These are phyloP conservation scores for Cyclotella cryptica DNA, from an alignment of 108 stramenopile genomes.

Conservation along the genomic window DNA sequence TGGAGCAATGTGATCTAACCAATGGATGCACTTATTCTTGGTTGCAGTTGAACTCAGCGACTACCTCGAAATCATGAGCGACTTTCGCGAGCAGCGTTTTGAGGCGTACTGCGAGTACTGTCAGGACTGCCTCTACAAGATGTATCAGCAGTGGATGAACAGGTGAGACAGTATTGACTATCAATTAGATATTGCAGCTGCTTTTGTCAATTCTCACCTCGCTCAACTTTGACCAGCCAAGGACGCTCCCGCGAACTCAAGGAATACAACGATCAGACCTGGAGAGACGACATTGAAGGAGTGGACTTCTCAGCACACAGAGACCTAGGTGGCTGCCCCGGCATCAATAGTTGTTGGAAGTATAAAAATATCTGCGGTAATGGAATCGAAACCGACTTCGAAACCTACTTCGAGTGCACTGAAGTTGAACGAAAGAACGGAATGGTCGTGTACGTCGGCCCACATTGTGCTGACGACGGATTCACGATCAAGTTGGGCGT, in stretches of 20 bases:
- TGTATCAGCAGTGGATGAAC: slow-evolving; percentile 33
- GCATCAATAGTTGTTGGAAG: slow-evolving; percentile 25
- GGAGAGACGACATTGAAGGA: slow-evolving; percentile 49
- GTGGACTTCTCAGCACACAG: neutral
- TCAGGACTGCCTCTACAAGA: slow-evolving; percentile 20
- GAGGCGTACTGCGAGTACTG: slow-evolving; percentile 69
- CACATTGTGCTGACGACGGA: slow-evolving; percentile 73
- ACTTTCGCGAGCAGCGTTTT: slow-evolving; percentile 63
- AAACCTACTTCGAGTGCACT: slow-evolving; percentile 45
- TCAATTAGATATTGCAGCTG: too few relatives aligned
- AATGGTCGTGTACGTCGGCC: slow-evolving; percentile 63
- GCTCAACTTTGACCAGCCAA: neutral
- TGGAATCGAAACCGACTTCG: slow-evolving; percentile 1
- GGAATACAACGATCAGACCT: slow-evolving; percentile 38
- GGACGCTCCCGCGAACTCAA: slow-evolving; percentile 16
- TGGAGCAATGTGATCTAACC: too few relatives aligned
- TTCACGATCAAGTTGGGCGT: slow-evolving; percentile 70
- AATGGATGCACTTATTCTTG: neutral
- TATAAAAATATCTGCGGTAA: slow-evolving; percentile 16
- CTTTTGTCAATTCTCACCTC: too few relatives aligned
- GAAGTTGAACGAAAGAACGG: slow-evolving; percentile 59
- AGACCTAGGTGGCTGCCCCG: slow-evolving; percentile 14
- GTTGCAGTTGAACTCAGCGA: slow-evolving; percentile 58
- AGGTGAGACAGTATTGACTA: too few relatives aligned
- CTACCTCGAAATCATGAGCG: slow-evolving; percentile 70